Base-by-base conservation (phyloP, 2,329 filamentous ascomycete genomes). In the Chaetomium sp. region DNA sequence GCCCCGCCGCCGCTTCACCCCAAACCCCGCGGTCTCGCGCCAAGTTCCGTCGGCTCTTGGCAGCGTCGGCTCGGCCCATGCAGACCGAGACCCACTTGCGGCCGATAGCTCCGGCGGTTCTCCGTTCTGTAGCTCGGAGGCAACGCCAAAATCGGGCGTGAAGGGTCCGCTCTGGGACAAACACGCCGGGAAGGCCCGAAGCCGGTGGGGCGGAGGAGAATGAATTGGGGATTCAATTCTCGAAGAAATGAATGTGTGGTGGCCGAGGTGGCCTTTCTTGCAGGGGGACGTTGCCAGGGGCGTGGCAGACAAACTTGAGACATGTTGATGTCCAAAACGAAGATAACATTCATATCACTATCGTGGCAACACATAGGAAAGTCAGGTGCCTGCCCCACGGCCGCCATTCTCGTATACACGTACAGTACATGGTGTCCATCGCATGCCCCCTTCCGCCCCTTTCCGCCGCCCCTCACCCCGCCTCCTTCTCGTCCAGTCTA, bases 51-150 rank as follows among this genome's bases (percentile, higher is more conserved):
- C 29, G 31, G 19, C 12, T 45, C 55, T 57, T 57, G 35, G 19
- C 29, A 23, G 38, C 16, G 4, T 42, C 38, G 38, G 38, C 38
- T 42, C 38, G 45, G 45, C 8, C n/a, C 45, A 47, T 21, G n/a
- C 23, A n/a, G 16, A 56, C n/a, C 23, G 23, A 13, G 58, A n/a
- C 21, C 57, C 45, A 51, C 47, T 25, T 29, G 27, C 21, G 3
- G 4, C 64, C 64, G 64, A 66, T 66, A 66, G 47, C 64, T 66
- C 64, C 64, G 64, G 53, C 64, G 64, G 51, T 58, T 49, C 19
- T 63, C 60, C 64, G 60, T 47, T 16, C 21, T 23, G 16, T 13
- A 12, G 38, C 54, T 66, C 64, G 45, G 61, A 57, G 33, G 23
- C 29, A 33, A 38, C 7, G 47, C 63, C 6, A 50, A 42, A 50